Evolutionary conservation across 2,329 filamentous ascomycete species (phyloP).

Genomic region (Arthrobotrys sinensis): DNA sequence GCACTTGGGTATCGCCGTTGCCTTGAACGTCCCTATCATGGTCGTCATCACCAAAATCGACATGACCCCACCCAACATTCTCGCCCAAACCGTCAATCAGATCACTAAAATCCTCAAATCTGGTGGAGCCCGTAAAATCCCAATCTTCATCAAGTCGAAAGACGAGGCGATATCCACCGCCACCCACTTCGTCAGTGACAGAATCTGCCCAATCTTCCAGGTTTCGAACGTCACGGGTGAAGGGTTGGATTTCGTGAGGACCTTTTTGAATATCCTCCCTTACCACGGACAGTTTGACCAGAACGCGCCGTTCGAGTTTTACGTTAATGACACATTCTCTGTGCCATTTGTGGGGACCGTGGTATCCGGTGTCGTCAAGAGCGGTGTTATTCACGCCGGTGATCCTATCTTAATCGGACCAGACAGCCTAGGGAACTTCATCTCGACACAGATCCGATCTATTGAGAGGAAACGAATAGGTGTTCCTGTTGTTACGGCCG

Average conservation of each 20-base stretch:
- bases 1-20: conserved; percentile 93
- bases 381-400: conserved; percentile 80
- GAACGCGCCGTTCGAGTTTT: conserved; percentile 90
- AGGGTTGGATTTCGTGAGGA: conserved; percentile 88
- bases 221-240: conserved; percentile 97
- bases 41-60: conserved; percentile 98
- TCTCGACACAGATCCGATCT: conserved; percentile 85
- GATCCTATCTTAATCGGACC: conserved; percentile 91
- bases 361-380: conserved; percentile 91
- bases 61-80: conserved; percentile 94
- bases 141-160: conserved; percentile 91
- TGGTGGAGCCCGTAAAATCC: conserved; percentile 93
- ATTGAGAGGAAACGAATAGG: conserved; percentile 95
- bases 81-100: conserved; percentile 92
- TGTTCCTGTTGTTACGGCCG: conserved; percentile 88
- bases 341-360: conserved; percentile 98
- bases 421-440: conserved; percentile 91
- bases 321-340: conserved; percentile 97
- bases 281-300: conserved; percentile 94
- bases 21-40: conserved; percentile 97
- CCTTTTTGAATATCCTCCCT: conserved; percentile 94
- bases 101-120: conserved; percentile 94
- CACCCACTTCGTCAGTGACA: conserved; percentile 92
- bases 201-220: conserved; percentile 97
- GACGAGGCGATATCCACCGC: conserved; percentile 94